Evolutionary conservation across 1,284 basidiomycete genomes (phyloP).

Genomic region (Leccinum colubrinum): DNA sequence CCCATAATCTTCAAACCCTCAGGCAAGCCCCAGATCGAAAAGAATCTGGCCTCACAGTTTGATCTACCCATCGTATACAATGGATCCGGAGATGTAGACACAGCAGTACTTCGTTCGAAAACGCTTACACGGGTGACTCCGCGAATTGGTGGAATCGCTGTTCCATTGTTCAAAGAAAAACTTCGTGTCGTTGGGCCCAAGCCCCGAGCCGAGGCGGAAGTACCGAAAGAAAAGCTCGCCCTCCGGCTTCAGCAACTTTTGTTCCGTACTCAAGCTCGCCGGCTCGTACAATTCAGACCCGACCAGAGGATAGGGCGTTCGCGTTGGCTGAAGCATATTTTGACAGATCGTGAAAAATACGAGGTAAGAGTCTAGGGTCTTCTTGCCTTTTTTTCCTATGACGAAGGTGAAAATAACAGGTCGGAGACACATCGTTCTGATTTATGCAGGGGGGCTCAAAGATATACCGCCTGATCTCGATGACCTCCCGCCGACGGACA

Average conservation of each 20-base stretch:
- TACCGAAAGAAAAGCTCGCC: constrained; percentile 11
- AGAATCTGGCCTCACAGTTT: background rate
- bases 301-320: constrained; percentile 29
- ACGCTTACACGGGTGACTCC: constrained; percentile 58
- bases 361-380: constrained; percentile 13
- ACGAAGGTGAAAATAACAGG: constrained; percentile 34
- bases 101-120: constrained; percentile 45
- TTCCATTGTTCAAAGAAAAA: constrained; percentile 48
- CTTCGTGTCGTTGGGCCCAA: constrained; percentile 50
- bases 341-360: constrained; percentile 30
- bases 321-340: constrained; percentile 29
- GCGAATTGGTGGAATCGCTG: constrained; percentile 48
- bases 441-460: constrained; percentile 37
- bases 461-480: constrained; percentile 29
- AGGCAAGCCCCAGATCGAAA: background rate
- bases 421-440: constrained; percentile 53
- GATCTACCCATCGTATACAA: constrained; percentile 18
- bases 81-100: constrained; percentile 43
- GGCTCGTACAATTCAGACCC: constrained; percentile 18
- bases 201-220: constrained; percentile 26
- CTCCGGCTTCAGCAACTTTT: constrained; percentile 23
- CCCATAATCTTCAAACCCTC: constrained; percentile 19
- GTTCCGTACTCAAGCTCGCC: constrained; percentile 16
- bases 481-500: constrained; percentile 36
- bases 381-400: constrained; percentile 24